Evolutionary conservation across 768 basidiomycete genomes (phyloP).

Genomic region (Rhodocollybia butyracea): DNA sequence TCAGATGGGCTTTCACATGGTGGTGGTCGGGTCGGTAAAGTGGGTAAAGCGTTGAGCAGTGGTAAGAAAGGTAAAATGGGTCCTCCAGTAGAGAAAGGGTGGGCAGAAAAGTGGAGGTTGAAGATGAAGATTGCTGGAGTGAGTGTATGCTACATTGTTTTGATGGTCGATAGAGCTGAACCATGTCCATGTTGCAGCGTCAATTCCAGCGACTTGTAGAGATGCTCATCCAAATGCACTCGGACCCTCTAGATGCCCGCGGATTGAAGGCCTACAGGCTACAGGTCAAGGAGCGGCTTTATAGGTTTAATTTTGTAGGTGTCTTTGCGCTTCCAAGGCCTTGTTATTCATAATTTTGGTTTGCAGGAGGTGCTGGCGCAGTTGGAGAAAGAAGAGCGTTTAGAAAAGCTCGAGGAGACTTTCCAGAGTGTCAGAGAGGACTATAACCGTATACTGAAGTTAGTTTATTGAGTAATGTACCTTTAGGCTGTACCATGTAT

Average conservation of each 20-base stretch:
- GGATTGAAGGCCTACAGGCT: constrained; percentile 69
- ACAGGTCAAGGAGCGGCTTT: constrained; percentile 93
- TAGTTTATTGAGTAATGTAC: constrained; percentile 26
- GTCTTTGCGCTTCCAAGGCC: neutral
- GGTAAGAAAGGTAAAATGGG: constrained; percentile 60
- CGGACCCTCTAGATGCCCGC: constrained; percentile 59
- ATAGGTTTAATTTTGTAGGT: constrained; percentile 91
- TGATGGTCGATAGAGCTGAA: too few species aligned
- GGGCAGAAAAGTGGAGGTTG: constrained; percentile 77
- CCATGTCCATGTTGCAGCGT: constrained; percentile 46
- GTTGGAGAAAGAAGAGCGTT: constrained; percentile 80
- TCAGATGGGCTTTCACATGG: constrained; percentile 39
- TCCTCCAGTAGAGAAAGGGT: constrained; percentile 72
- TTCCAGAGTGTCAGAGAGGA: constrained; percentile 84
- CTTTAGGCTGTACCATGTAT: neutral
- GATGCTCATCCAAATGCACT: constrained; percentile 76
- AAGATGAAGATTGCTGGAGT: constrained; percentile 91
- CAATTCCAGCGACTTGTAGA: constrained; percentile 92
- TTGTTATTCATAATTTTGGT: neutral
- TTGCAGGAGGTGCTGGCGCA: constrained; percentile 82
- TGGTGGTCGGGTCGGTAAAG: constrained; percentile 46
- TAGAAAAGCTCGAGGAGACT: constrained; percentile 90
- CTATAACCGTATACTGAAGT: constrained; percentile 74
- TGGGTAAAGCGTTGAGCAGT: constrained; percentile 39
- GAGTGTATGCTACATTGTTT: constrained; percentile 17